phyloP scores from a whole-genome alignment of 1,139 yeast genomes.

The Candida glucosophila region DNA sequence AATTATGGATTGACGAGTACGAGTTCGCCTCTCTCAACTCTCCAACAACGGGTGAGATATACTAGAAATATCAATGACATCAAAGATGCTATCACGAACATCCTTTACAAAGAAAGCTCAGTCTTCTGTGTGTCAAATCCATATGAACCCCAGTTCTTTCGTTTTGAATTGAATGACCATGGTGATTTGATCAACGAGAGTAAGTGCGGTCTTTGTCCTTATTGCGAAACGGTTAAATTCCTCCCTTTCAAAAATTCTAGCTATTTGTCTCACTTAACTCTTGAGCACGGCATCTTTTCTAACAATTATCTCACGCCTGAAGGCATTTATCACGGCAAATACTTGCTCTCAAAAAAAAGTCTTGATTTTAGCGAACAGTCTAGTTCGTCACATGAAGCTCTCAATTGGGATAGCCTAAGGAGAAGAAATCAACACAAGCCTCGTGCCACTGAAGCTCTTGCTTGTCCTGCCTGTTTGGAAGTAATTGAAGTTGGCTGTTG shows the following conservation, averaged over 20 bases:
- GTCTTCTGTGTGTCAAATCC: constrained; percentile 12
- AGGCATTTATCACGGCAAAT: constrained; percentile 7
- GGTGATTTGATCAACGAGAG: constrained; percentile 14
- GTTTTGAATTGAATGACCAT: constrained; percentile 14
- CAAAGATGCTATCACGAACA: constrained; percentile 6
- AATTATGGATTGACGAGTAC: constrained; percentile 1
- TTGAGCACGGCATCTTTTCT: constrained; percentile 28
- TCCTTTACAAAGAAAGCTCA: constrained; percentile 13
- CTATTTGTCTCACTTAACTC: constrained; percentile 24
- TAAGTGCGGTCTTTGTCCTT: constrained; percentile 26
- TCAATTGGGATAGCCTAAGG: constrained; percentile 1
- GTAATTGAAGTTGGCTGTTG: constrained; percentile 9
- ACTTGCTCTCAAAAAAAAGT: constrained; percentile 5
- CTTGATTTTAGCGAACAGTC: no score
- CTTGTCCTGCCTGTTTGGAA: constrained; percentile 9
- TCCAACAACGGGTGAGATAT: constrained; percentile 7
- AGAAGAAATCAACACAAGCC: constrained; percentile 3
- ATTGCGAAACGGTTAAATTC: constrained; percentile 21
- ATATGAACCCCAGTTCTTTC: constrained; percentile 20
- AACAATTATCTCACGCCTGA: constrained; percentile 21
- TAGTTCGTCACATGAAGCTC: not conserved
- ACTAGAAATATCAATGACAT: constrained; percentile 6
- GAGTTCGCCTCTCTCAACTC: constrained; percentile 4
- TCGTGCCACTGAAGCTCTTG: constrained; percentile 8
- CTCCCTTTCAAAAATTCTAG: constrained; percentile 25